A percentile compares a stretch with the other conserved stretches of the same genome.
Evolutionary conservation across 177 flowering plant species (phyloP).

Genomic region (Vitis hybrid): DNA sequence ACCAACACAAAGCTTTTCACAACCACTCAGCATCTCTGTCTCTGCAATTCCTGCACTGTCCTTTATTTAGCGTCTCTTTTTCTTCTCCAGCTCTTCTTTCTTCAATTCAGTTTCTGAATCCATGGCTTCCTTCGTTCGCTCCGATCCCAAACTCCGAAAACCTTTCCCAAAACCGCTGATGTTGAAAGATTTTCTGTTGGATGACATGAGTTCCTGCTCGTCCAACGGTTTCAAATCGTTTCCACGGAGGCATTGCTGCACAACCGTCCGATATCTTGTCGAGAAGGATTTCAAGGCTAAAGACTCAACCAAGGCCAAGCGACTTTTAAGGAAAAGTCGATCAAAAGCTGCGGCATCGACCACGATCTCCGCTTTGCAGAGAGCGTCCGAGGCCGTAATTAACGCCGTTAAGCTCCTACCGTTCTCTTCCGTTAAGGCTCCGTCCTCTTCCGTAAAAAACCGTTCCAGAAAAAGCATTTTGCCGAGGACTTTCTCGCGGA

Average conservation of each 20-base stretch:
- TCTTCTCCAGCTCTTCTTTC: neutral
- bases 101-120: slow-evolving; percentile 2
- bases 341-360: slow-evolving; percentile 27
- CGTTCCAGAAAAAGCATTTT: slow-evolving; percentile 17
- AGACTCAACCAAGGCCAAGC: slow-evolving; percentile 4
- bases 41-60: neutral
- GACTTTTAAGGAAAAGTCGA: slow-evolving; percentile 12
- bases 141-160: slow-evolving; percentile 8
- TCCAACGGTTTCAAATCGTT: slow-evolving; percentile 66
- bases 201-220: slow-evolving; percentile 71
- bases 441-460: slow-evolving; percentile 7
- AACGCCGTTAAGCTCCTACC: slow-evolving; percentile 54
- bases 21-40: slow-evolving; percentile 7
- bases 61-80: neutral
- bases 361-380: slow-evolving; percentile 46
- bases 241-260: slow-evolving; percentile 52
- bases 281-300: slow-evolving; percentile 43
- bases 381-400: slow-evolving; percentile 52
- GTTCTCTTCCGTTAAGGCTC: slow-evolving; percentile 26
- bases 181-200: slow-evolving; percentile 65
- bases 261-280: slow-evolving; percentile 50
- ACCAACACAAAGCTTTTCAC: neutral
- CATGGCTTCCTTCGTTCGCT: neutral
- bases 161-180: slow-evolving; percentile 21
- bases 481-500: slow-evolving; percentile 46